Conservation (phyloP, 352 stramenopile genomes). For the Albugo laibachii region DNA sequence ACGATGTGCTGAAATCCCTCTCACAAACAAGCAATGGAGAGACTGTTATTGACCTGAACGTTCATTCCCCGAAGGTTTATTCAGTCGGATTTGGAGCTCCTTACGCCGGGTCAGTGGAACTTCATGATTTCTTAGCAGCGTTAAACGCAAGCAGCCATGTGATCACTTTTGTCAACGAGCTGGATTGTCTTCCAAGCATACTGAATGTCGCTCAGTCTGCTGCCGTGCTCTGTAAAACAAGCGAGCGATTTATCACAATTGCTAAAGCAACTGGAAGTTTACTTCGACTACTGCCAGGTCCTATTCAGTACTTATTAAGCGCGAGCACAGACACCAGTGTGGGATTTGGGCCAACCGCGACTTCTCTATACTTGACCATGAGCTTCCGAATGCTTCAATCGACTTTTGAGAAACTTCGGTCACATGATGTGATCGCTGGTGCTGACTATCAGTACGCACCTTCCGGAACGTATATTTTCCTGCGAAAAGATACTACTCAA, state of each 20-base stretch:
- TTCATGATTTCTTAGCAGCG: constrained; percentile 23
- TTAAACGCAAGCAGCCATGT: constrained; percentile 29
- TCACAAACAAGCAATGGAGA: background rate
- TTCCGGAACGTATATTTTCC: constrained; percentile 57
- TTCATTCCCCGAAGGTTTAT: constrained; percentile 19
- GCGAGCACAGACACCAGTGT: constrained; percentile 8
- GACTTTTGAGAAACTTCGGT: constrained; percentile 60
- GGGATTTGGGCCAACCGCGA: constrained; percentile 10
- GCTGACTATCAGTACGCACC: constrained; percentile 57
- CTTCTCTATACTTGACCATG: constrained; percentile 61
- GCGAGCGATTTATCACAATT: constrained; percentile 56
- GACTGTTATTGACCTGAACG: background rate
- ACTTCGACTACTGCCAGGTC: constrained; percentile 41
- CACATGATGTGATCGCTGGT: constrained; percentile 55
- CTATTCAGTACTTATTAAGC: constrained; percentile 39
- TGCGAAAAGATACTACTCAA: constrained; percentile 32
- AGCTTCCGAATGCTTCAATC: constrained; percentile 61
- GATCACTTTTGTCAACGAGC: constrained; percentile 70
- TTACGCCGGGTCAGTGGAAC: constrained; percentile 31
- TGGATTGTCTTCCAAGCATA: constrained; percentile 72
- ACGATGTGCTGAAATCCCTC: background rate
- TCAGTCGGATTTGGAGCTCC: constrained; percentile 61
- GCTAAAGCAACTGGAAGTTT: constrained; percentile 59
- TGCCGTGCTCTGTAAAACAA: constrained; percentile 57
- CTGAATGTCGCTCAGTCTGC: constrained; percentile 63